A percentile compares a stretch with the other conserved stretches of the same genome.
Conservation (phyloP, 139 green algal genomes). For the Chlorella sp. region DNA sequence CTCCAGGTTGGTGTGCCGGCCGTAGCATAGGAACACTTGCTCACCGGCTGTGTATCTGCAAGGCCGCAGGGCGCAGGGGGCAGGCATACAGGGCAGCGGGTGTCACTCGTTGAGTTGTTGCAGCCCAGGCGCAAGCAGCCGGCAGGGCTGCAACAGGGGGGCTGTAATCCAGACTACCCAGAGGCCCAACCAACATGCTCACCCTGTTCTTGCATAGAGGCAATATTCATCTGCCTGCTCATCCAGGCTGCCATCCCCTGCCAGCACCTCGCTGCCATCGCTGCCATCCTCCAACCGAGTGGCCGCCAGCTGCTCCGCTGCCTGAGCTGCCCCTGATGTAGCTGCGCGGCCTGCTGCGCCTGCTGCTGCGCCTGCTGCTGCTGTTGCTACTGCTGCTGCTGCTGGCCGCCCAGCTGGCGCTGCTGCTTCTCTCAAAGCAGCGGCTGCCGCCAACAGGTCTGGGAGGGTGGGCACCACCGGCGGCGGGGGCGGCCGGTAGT, state of each 20-base stretch:
- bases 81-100: too few species aligned
- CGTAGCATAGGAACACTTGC: conserved; percentile 92
- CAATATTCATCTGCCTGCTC: conserved; percentile 40
- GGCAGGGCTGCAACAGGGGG: too few species aligned
- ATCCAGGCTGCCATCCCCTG: conserved; percentile 67
- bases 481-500: conserved; percentile 79
- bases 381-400: not conserved
- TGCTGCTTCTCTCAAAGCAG: not conserved
- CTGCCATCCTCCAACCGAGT: not conserved
- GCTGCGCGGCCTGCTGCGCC: not conserved
- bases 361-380: not conserved
- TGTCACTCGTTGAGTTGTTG: too few species aligned
- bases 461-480: conserved; percentile 49
- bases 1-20: conserved; percentile 87
- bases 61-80: too few species aligned
- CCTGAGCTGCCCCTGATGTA: not conserved
- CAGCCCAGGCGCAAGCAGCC: too few species aligned
- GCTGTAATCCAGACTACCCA: too few species aligned
- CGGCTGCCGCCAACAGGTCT: not conserved
- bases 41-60: conserved; percentile 55
- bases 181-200: not conserved
- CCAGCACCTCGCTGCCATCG: conserved; percentile 28
- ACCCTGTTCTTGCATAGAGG: conserved; percentile 33
- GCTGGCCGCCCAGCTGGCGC: not conserved
- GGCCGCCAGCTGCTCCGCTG: not conserved